These are phyloP conservation scores for Elsinoe arachidis DNA, from an alignment of 2,329 filamentous ascomycete species.

Conservation along the genomic window DNA sequence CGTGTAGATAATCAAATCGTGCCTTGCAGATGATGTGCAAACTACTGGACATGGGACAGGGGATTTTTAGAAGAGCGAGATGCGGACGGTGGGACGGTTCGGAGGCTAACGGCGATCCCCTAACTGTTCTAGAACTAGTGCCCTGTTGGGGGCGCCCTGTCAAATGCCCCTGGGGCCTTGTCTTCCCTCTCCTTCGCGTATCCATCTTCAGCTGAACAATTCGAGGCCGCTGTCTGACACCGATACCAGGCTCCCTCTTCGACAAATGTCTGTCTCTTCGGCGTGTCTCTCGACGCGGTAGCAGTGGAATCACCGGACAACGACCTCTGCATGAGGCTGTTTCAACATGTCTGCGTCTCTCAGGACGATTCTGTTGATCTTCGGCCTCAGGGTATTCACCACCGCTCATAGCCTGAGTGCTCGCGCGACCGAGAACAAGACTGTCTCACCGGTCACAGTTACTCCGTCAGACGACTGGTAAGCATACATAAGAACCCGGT, in stretches of 20 bases:
- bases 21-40: background rate
- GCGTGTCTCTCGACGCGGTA: background rate
- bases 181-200: background rate
- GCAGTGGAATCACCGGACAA: background rate
- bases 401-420: background rate
- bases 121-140: background rate
- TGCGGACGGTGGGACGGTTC: background rate
- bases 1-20: background rate
- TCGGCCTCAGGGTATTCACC: background rate
- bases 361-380: background rate
- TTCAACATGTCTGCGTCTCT: slow-evolving; percentile 2
- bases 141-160: background rate
- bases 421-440: background rate
- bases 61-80: background rate
- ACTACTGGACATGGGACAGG: background rate
- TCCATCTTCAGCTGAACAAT: background rate
- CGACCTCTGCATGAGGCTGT: background rate
- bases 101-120: slow-evolving; percentile 1
- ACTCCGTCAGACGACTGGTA: slow-evolving; percentile 9
- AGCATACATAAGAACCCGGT: background rate
- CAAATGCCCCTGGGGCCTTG: background rate
- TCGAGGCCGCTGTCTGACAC: background rate
- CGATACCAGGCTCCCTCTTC: background rate
- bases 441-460: background rate
- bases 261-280: background rate